A percentile compares a stretch with the other conserved stretches of the same genome.
phyloP scores from a whole-genome alignment of 176 grass and related monocot species.

The Puya raimondii region DNA sequence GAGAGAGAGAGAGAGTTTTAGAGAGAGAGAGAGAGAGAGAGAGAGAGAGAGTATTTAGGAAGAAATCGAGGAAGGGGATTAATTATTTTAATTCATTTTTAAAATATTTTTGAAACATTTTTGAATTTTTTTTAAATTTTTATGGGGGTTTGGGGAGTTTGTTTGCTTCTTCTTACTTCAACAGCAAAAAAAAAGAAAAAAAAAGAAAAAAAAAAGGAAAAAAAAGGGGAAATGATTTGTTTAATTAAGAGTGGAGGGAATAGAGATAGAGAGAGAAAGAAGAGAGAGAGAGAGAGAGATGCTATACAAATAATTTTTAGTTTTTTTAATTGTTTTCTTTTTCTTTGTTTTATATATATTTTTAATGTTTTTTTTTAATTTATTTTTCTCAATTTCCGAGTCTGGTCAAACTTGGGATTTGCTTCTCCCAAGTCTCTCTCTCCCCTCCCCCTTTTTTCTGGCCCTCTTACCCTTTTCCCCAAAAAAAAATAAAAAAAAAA shows the following conservation, averaged over 20 bases:
- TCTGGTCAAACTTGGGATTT: conserved; percentile 73
- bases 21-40: neutral
- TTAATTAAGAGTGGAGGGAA: too few relatives aligned
- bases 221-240: too few relatives aligned
- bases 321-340: neutral
- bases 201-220: too few relatives aligned
- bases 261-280: neutral
- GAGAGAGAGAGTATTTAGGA: too few relatives aligned
- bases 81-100: too few relatives aligned
- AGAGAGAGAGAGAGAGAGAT: neutral
- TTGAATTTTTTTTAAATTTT: neutral
- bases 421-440: conserved; percentile 46
- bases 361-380: neutral
- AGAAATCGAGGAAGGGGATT: too few relatives aligned
- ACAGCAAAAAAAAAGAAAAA: too few relatives aligned
- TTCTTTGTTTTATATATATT: neutral
- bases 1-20: conserved; percentile 1
- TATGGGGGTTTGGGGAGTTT: too few relatives aligned
- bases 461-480: neutral
- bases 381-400: conserved; percentile 35
- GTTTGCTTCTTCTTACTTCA: too few relatives aligned
- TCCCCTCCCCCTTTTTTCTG: conserved; percentile 27
- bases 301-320: neutral
- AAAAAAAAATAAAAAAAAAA: neutral
- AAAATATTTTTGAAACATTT: too few relatives aligned